Conservation (phyloP, 2,329 filamentous ascomycete species). For the Laburnicola sp. region DNA sequence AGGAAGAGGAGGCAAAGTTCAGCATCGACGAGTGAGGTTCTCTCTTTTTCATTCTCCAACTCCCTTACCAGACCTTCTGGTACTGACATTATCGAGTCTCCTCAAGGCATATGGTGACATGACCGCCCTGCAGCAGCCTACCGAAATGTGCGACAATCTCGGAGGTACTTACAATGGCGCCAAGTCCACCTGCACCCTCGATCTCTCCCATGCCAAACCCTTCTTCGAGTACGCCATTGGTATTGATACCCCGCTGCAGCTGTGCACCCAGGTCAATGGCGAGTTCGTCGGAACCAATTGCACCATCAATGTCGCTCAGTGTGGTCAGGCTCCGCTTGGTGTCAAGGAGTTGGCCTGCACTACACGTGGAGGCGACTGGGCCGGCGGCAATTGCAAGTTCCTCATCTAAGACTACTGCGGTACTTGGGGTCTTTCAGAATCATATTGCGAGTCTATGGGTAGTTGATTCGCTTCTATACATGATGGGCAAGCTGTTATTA, state of each 20-base stretch:
- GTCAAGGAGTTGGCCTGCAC: conserved; percentile 2
- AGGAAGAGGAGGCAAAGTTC: neutral
- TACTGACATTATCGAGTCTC: neutral
- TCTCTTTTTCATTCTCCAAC: neutral
- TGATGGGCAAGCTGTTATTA: too few relatives aligned
- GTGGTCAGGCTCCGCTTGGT: neutral
- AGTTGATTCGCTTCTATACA: too few relatives aligned
- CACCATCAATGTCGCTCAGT: neutral
- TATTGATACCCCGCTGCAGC: neutral
- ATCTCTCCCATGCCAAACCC: neutral
- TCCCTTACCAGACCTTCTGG: neutral
- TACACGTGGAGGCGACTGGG: neutral
- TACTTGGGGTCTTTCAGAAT: too few relatives aligned
- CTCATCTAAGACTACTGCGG: too few relatives aligned
- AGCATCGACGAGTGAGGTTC: neutral
- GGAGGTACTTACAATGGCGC: neutral
- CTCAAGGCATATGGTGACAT: neutral
- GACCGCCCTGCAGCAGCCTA: neutral
- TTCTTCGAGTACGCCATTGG: neutral
- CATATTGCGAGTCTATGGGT: too few relatives aligned
- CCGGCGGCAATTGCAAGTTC: too few relatives aligned
- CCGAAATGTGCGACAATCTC: neutral
- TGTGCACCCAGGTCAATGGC: neutral
- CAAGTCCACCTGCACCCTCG: neutral
- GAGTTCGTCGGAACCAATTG: neutral